phyloP scores from a whole-genome alignment of 2,329 filamentous ascomycete genomes.

The Fusarium guadeloupense region DNA sequence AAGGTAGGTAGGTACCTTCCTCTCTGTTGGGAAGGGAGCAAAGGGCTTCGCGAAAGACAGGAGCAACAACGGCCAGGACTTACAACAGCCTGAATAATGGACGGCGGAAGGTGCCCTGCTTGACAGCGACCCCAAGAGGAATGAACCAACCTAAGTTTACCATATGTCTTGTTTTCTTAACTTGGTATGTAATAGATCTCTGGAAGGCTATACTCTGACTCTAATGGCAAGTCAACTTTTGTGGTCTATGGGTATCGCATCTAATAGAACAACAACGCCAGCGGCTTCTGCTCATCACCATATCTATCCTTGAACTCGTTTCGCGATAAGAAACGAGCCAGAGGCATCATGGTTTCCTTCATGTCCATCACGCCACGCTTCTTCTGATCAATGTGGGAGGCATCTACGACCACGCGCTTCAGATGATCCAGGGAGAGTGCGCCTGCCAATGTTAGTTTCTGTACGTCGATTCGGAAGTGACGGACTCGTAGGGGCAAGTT shows the following conservation, averaged over 20 bases:
- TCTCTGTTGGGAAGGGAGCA: no score
- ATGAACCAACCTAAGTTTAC: no score
- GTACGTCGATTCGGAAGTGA: not conserved
- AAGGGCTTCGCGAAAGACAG: no score
- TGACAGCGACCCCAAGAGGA: no score
- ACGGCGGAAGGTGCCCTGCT: no score
- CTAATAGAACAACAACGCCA: slow-evolving; percentile 74
- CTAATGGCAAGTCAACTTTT: not conserved
- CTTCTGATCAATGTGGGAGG: slow-evolving; percentile 93
- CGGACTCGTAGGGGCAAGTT: not conserved
- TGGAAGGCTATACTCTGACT: not conserved
- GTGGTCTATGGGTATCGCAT: slow-evolving; percentile 40
- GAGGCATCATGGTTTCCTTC: slow-evolving; percentile 87
- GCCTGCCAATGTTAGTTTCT: slow-evolving; percentile 50
- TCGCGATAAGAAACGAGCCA: slow-evolving; percentile 77
- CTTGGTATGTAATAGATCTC: no score
- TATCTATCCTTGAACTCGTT: slow-evolving; percentile 78
- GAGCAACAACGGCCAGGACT: no score
- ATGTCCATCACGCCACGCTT: slow-evolving; percentile 94
- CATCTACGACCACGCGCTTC: slow-evolving; percentile 86
- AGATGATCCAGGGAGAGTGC: slow-evolving; percentile 76
- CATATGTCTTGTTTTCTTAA: no score
- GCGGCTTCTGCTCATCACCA: slow-evolving; percentile 62
- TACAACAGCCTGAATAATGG: no score
- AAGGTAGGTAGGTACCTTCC: no score